Base-by-base conservation (phyloP, 106 monocot species). In the Gastrodia elata region DNA sequence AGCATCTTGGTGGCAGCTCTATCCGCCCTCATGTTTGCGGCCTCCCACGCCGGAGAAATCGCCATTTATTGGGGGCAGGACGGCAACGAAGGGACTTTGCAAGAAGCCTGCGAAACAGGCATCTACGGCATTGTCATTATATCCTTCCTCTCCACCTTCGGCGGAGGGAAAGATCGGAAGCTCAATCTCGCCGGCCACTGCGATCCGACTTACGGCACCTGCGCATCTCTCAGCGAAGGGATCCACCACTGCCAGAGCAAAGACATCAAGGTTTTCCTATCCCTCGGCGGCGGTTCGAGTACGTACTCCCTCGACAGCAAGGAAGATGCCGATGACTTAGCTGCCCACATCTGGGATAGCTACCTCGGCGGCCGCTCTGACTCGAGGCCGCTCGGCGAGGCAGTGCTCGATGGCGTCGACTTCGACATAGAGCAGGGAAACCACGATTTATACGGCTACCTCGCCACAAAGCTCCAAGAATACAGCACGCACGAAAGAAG, bases 351-450 rank as follows among this genome's bases (percentile, higher is more conserved):
- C 9, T 76, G 70, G 74, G 71, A 71, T 39, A 71, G 43, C 71
- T 77, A 68, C 70, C 48, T 77, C 9, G 68, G 68, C 69, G 75
- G 80, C 33, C 55, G 43, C 22, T 80, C 80, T 8, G n/a, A 68
- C 20, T 28, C 26, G 0, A 74, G 80, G 33, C 80, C 80, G 4
- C 52, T 80, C 38, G 80, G 80, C n/a, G 70, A 61, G 34, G 80
- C 80, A 5, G 80, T 75, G 15, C 75, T 80, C 34, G 80, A 80
- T 8, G 80, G 80, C 9, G 70, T 75, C 6, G 75, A 75, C 43
- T 75, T 75, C 37, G 75, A 75, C 37, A 75, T 75, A 16, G 75
- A 75, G 55, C 32, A 43, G 16, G 75, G 75, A 1, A 65, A 43
- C 75, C 64, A 64, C 0, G 65, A 75, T n/a, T 43, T 65, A 30